Evolutionary conservation across 306 rosid species (phyloP).

Genomic region (Leucaena leucocephala): DNA sequence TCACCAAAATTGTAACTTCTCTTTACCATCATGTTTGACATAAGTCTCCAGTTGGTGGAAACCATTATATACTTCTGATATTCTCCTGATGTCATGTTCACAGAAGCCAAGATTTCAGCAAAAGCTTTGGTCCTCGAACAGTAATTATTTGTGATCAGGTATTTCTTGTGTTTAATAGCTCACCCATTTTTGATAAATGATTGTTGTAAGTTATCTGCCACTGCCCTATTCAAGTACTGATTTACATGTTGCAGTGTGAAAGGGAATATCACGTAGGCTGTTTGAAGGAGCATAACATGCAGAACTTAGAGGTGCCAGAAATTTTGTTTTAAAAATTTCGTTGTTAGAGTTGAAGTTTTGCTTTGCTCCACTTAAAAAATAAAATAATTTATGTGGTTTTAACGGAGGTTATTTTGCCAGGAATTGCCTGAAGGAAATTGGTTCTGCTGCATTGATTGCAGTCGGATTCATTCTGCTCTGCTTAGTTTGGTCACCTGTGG

Average conservation of each 20-base stretch:
- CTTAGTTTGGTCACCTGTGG: conserved; percentile 57
- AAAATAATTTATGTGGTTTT: not conserved
- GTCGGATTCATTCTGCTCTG: conserved; percentile 46
- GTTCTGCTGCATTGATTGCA: conserved; percentile 71
- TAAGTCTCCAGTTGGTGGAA: not conserved
- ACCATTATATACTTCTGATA: conserved; percentile 13
- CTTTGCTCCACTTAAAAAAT: not conserved
- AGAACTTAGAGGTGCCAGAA: conserved; percentile 57
- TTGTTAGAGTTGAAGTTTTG: not conserved
- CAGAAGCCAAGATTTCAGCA: conserved; percentile 67
- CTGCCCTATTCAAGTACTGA: not conserved
- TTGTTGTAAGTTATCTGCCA: not conserved
- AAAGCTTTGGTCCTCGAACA: conserved; percentile 65
- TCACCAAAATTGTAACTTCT: not conserved
- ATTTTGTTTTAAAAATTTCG: not conserved
- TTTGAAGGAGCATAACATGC: conserved; percentile 65
- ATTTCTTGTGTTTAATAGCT: not conserved
- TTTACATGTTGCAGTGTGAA: conserved; percentile 61
- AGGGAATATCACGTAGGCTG: conserved; percentile 84
- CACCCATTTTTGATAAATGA: not conserved
- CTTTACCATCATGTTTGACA: not conserved
- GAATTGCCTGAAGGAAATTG: conserved; percentile 72
- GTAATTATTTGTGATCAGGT: conserved; percentile 94
- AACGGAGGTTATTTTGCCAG: conserved; percentile 44
- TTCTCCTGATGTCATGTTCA: conserved; percentile 31